phyloP scores from a whole-genome alignment of 345 rosid species.

The Eucalyptus curtisii region DNA sequence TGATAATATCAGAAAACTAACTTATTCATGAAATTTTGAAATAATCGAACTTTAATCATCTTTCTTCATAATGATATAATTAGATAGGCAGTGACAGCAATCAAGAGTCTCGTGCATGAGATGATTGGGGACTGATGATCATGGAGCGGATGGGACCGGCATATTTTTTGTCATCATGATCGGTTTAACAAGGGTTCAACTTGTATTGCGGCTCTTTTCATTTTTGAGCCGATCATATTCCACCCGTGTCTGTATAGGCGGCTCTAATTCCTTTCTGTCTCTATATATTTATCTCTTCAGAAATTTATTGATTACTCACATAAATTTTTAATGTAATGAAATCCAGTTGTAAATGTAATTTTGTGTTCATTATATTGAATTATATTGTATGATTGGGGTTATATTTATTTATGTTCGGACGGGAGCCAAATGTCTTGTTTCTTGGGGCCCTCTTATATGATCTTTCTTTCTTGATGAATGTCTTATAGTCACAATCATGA shows the following conservation, averaged over 20 bases:
- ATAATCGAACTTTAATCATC: not conserved
- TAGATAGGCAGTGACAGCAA: not conserved
- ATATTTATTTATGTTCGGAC: not conserved
- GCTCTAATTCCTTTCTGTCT: not conserved
- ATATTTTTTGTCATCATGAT: not conserved
- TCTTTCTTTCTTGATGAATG: not conserved
- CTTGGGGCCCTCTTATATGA: not conserved
- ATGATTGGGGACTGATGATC: not conserved
- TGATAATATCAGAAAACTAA: not conserved
- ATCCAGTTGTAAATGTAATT: not conserved
- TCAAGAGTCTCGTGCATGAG: not conserved
- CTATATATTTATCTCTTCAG: not conserved
- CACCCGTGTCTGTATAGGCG: not conserved
- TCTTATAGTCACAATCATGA: constrained; percentile 1
- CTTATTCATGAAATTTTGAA: not conserved
- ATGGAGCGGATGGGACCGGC: constrained; percentile 12
- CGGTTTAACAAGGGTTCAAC: not conserved
- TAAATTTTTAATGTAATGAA: not conserved
- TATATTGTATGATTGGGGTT: not conserved
- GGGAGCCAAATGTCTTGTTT: not conserved
- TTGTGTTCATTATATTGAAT: not conserved
- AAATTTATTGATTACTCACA: not conserved
- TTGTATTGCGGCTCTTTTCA: not conserved
- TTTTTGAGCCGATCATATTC: not conserved
- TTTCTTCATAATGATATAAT: not conserved